Evolutionary conservation across 768 basidiomycete genomes (phyloP).

Genomic region (Postia placenta): DNA sequence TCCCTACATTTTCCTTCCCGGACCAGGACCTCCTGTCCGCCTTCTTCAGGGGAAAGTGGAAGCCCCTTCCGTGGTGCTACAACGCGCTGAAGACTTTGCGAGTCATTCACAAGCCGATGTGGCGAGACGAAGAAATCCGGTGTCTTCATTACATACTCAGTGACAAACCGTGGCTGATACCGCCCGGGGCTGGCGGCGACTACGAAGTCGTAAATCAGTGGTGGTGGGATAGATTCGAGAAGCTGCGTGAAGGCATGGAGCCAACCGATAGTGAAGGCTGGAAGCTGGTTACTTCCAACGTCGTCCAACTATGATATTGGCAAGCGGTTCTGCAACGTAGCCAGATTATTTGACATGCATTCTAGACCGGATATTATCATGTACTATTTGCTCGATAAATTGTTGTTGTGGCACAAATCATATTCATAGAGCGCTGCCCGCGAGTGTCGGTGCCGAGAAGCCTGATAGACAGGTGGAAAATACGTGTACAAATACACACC

Average conservation of each 20-base stretch:
- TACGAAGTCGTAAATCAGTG: slow-evolving; percentile 54
- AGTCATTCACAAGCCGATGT: slow-evolving; percentile 62
- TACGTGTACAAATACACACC: no score
- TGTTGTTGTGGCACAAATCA: no score
- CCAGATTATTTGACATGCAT: no score
- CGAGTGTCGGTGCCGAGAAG: no score
- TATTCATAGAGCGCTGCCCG: no score
- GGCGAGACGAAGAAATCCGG: slow-evolving; percentile 81
- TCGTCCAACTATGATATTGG: slow-evolving; percentile 17
- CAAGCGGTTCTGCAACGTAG: no score
- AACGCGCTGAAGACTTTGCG: slow-evolving; percentile 91
- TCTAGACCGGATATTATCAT: background rate
- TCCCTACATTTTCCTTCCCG: slow-evolving; percentile 63
- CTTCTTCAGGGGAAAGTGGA: slow-evolving; percentile 75
- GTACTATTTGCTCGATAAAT: no score
- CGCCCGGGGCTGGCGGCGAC: slow-evolving; percentile 34
- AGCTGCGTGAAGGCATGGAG: slow-evolving; percentile 36
- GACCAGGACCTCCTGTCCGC: slow-evolving; percentile 90
- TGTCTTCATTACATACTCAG: slow-evolving; percentile 83
- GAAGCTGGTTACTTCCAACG: slow-evolving; percentile 44
- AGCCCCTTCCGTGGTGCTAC: slow-evolving; percentile 77
- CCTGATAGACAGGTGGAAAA: no score
- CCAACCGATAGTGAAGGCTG: slow-evolving; percentile 39
- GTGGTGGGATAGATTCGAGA: slow-evolving; percentile 74
- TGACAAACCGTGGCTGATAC: slow-evolving; percentile 81